phyloP scores from a whole-genome alignment of 1,284 basidiomycete species.

The Cystobasidium pallidum region DNA sequence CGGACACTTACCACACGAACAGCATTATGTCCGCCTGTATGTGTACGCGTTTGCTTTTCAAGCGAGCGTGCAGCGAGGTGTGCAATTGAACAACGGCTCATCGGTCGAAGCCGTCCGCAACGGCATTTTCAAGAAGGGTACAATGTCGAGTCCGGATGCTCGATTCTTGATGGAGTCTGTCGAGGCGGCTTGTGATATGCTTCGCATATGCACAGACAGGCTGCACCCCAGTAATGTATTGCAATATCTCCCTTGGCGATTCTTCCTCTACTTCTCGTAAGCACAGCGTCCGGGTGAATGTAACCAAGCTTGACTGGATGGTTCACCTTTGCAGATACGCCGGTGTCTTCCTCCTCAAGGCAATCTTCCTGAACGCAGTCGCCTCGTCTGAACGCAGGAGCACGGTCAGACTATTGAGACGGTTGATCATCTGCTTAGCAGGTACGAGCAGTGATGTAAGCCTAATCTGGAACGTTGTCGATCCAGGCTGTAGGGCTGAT shows the following conservation, averaged over 20 bases:
- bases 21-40: constrained; percentile 59
- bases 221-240: constrained; percentile 49
- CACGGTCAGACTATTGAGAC: constrained; percentile 50
- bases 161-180: constrained; percentile 51
- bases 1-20: neutral
- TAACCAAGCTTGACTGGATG: neutral
- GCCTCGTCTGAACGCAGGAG: constrained; percentile 45
- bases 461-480: neutral
- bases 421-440: constrained; percentile 49
- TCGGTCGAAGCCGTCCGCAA: constrained; percentile 42
- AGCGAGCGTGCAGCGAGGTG: constrained; percentile 56
- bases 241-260: constrained; percentile 50
- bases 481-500: neutral
- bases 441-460: constrained; percentile 42
- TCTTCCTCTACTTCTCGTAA: constrained; percentile 50
- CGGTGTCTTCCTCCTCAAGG: constrained; percentile 49
- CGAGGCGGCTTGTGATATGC: constrained; percentile 50
- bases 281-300: neutral
- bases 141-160: constrained; percentile 50
- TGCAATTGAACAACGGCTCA: constrained; percentile 18
- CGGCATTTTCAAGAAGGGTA: constrained; percentile 47
- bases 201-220: constrained; percentile 49
- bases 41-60: constrained; percentile 59
- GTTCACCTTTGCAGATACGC: constrained; percentile 43
- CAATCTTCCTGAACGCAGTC: constrained; percentile 51